Base-by-base conservation (phyloP, 164 flowering plant species). In the Macadamia integrifolia region DNA sequence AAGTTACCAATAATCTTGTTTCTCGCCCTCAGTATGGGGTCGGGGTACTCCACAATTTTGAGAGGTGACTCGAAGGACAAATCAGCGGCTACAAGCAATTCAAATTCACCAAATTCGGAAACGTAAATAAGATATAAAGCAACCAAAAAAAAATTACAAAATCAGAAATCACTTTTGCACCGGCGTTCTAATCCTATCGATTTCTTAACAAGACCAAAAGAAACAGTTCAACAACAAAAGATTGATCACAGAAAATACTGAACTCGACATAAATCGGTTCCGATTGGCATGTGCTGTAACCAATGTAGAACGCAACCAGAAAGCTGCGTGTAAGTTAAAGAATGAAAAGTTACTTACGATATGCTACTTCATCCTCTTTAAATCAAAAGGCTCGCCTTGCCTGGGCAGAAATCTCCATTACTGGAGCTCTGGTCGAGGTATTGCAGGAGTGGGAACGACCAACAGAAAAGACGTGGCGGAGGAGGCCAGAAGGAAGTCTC, bases 1-100 rank as follows among this genome's bases (percentile, higher is more conserved):
- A 88, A 95, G 1, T 82, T 70, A 40, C 46, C 79, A 48, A 95
- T 82, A 10, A 86, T 72, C 80, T 90, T 95, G 81, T 95, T 92
- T 72, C 69, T 80, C 14, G 83, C 86, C 66, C 99, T 83, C 72
- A 95, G 70, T 53, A 82, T 77, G 1, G 97, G 97, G 76, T 89
- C 88, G 10, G 98, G 99, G 80, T 95, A 95, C 69, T 86, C 84
- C 79, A 92, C 90, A 13, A 95, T 85, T 66, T 78, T 86, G 29
- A 95, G 76, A 1, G 97, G 94, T 32, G 85, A 40, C 75, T 84
- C 89, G 44, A 86, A 89, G 13, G 60, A 57, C 64, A 92, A 70
- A 87, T 95, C 97, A 75, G 76, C 81, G 64, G 85, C 97, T 94
- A 77, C 66, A 78, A 69, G 17, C 43, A 65, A 14, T 72, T 44